These are phyloP conservation scores for Hortiboletus flavorubellus DNA, from an alignment of 768 basidiomycete genomes.

Conservation along the genomic window DNA sequence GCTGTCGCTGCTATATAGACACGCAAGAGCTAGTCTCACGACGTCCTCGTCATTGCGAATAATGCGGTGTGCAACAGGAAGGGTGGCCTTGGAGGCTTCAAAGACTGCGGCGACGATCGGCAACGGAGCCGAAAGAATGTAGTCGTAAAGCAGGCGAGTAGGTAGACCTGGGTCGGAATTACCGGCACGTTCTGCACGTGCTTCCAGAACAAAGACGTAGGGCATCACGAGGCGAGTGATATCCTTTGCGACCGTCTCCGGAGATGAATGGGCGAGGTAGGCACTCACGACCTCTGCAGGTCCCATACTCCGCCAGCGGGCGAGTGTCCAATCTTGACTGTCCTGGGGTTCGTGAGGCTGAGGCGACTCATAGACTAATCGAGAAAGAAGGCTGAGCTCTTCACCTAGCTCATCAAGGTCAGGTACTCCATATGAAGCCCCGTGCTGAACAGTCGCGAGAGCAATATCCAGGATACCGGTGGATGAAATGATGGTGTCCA, in stretches of 20 bases:
- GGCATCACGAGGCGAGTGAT: conserved; percentile 81
- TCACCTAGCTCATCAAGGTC: conserved; percentile 85
- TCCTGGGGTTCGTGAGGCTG: conserved; percentile 38
- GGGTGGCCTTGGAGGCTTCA: conserved; percentile 88
- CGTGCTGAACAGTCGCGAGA: conserved; percentile 79
- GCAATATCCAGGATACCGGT: conserved; percentile 81
- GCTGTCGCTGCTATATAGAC: conserved; percentile 78
- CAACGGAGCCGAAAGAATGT: conserved; percentile 65
- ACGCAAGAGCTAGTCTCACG: conserved; percentile 81
- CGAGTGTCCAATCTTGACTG: conserved; percentile 72
- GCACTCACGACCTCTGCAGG: conserved; percentile 64
- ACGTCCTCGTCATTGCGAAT: conserved; percentile 82
- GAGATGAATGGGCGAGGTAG: conserved; percentile 72
- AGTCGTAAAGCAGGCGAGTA: conserved; percentile 65
- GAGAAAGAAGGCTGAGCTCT: conserved; percentile 83
- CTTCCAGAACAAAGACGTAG: conserved; percentile 90
- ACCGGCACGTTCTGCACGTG: conserved; percentile 80
- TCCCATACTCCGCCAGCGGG: conserved; percentile 66
- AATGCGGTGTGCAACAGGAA: conserved; percentile 65
- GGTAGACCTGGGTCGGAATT: conserved; percentile 64
- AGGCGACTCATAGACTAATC: conserved; percentile 81
- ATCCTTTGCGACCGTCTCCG: conserved; percentile 60
- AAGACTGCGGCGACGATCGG: conserved; percentile 72
- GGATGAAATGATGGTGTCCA: conserved; percentile 54
- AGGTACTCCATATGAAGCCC: conserved; percentile 73